Conservation (phyloP, 2,329 filamentous ascomycete species). For the Pyrenochaeta sp. region DNA sequence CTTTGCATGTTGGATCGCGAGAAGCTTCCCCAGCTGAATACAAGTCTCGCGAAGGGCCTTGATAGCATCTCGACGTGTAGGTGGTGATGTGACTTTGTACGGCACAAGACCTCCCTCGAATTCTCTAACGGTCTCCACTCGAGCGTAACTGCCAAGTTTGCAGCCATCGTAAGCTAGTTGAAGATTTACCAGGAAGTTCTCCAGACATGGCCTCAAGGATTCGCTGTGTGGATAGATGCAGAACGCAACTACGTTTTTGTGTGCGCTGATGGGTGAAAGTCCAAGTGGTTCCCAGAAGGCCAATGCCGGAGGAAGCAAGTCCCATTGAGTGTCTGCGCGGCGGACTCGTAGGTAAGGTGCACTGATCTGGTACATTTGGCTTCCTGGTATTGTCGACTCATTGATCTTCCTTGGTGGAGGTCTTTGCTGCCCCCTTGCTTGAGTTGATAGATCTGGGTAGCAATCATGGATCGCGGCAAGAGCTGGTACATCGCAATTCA, state of each 20-base stretch:
- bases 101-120: slow-evolving; percentile 45
- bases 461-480: slow-evolving; percentile 54
- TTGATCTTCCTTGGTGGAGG: slow-evolving; percentile 39
- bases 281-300: slow-evolving; percentile 84
- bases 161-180: slow-evolving; percentile 76
- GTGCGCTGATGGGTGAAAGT: slow-evolving; percentile 72
- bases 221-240: slow-evolving; percentile 74
- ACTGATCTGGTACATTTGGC: slow-evolving; percentile 58
- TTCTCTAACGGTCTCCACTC: slow-evolving; percentile 49
- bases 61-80: slow-evolving; percentile 32
- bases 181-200: slow-evolving; percentile 71
- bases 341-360: slow-evolving; percentile 76
- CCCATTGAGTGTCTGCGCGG: slow-evolving; percentile 72
- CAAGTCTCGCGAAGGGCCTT: slow-evolving; percentile 45
- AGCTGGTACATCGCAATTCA: slow-evolving; percentile 39
- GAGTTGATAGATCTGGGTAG: slow-evolving; percentile 47
- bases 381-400: slow-evolving; percentile 36
- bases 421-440: slow-evolving; percentile 45
- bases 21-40: slow-evolving; percentile 51
- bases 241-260: slow-evolving; percentile 74
- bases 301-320: slow-evolving; percentile 76
- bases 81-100: slow-evolving; percentile 23
- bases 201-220: slow-evolving; percentile 67
- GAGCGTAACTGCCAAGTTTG: slow-evolving; percentile 71
- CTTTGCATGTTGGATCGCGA: slow-evolving; percentile 43